These are phyloP conservation scores for Trichoderma breve DNA, from an alignment of 2,329 filamentous ascomycete genomes.

Conservation along the genomic window DNA sequence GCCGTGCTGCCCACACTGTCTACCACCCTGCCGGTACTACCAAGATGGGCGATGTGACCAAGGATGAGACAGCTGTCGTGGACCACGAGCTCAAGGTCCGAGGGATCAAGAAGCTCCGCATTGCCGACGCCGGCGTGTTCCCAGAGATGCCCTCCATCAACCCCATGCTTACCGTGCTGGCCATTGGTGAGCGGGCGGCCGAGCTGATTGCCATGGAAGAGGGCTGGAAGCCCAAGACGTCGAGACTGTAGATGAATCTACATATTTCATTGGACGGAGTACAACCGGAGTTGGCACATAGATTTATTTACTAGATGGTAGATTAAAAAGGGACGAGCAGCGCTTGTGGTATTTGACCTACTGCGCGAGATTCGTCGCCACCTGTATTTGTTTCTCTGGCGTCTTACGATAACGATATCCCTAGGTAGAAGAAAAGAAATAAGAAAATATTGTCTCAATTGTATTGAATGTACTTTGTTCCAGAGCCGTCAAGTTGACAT, in stretches of 20 bases:
- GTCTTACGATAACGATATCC: background rate
- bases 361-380: background rate
- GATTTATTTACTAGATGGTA: background rate
- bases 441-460: background rate
- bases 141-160: conserved; percentile 85
- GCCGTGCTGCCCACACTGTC: conserved; percentile 79
- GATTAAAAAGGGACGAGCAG: background rate
- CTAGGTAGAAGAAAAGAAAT: background rate
- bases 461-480: background rate
- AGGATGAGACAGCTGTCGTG: conserved; percentile 75
- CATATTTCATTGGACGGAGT: background rate
- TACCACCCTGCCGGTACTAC: conserved; percentile 89
- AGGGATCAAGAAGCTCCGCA: conserved; percentile 70
- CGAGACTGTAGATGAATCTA: conserved; percentile 31
- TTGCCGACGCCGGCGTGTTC: conserved; percentile 86
- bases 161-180: conserved; percentile 86
- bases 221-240: conserved; percentile 42
- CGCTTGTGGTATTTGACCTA: background rate
- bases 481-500: background rate
- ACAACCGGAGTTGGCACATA: background rate
- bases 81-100: conserved; percentile 69
- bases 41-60: conserved; percentile 76
- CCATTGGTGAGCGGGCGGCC: conserved; percentile 77
- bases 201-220: conserved; percentile 75
- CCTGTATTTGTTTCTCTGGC: background rate